Evolutionary conservation across 2,329 filamentous ascomycete species (phyloP).

Genomic region (Aureobasidium sp.): DNA sequence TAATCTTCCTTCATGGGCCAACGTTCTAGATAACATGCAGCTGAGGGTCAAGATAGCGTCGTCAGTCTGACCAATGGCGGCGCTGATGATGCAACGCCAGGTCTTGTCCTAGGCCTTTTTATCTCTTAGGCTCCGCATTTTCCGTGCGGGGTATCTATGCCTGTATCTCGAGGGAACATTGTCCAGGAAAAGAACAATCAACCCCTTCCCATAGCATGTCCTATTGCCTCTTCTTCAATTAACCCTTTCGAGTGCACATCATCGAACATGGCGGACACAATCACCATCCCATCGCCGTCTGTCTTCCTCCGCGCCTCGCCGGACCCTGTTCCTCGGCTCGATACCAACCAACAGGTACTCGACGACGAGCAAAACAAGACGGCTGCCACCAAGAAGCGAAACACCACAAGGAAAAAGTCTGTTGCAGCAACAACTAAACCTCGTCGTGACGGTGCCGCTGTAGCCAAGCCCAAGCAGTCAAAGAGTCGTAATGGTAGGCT

Average conservation of each 20-base stretch:
- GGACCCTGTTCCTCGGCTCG: conserved; percentile 20
- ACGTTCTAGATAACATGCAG: conserved; percentile 8
- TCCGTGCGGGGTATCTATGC: conserved; percentile 9
- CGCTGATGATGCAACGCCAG: conserved; percentile 9
- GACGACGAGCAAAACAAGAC: conserved; percentile 22
- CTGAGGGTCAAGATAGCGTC: conserved; percentile 1
- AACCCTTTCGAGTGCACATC: conserved; percentile 6
- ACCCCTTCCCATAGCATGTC: conserved; percentile 5
- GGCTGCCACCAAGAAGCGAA: conserved; percentile 16
- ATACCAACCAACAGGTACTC: conserved; percentile 20
- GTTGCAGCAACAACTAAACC: conserved; percentile 19
- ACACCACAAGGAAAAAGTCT: conserved; percentile 18
- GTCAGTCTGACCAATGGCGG: conserved; percentile 7
- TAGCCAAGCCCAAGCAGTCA: conserved; percentile 59
- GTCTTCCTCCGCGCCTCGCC: conserved; percentile 40
- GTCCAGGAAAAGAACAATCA: conserved; percentile 2
- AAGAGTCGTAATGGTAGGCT: conserved; percentile 64
- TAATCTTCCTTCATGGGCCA: background rate
- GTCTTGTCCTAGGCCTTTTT: conserved; percentile 1
- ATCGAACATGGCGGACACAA: conserved; percentile 43
- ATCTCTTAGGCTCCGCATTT: conserved; percentile 3
- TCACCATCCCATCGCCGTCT: conserved; percentile 53
- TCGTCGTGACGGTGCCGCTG: conserved; percentile 26
- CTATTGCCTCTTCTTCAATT: background rate
- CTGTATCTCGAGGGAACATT: conserved; percentile 3